These are phyloP conservation scores for Helicostylum pulchrum DNA, from an alignment of 192 early-diverging fungal genomes.

Conservation along the genomic window DNA sequence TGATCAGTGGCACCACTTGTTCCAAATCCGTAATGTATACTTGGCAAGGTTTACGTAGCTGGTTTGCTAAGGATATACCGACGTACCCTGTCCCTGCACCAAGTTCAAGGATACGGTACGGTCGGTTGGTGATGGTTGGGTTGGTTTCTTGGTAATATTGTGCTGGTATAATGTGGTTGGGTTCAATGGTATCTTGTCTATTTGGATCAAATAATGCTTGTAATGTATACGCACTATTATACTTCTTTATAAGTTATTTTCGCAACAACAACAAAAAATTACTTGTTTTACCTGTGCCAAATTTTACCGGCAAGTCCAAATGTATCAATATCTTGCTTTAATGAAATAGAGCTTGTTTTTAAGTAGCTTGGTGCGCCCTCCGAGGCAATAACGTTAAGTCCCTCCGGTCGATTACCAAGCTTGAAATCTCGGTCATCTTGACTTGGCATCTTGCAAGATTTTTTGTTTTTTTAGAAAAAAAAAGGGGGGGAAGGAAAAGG, in stretches of 20 bases:
- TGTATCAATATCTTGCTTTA: slow-evolving; percentile 40
- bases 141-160: slow-evolving; percentile 30
- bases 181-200: slow-evolving; percentile 22
- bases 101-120: slow-evolving; percentile 43
- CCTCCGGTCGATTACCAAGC: slow-evolving; percentile 29
- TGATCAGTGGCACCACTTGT: slow-evolving; percentile 43
- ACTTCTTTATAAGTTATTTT: background rate
- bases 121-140: background rate
- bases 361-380: slow-evolving; percentile 20
- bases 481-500: background rate
- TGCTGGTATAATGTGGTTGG: slow-evolving; percentile 39
- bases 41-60: slow-evolving; percentile 25
- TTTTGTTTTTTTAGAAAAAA: background rate
- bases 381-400: slow-evolving; percentile 20
- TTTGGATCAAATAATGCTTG: slow-evolving; percentile 39
- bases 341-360: background rate
- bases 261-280: background rate
- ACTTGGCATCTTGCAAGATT: background rate
- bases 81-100: slow-evolving; percentile 54
- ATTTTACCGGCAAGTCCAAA: slow-evolving; percentile 54
- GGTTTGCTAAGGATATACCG: slow-evolving; percentile 43
- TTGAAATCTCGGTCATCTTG: slow-evolving; percentile 20
- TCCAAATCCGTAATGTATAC: slow-evolving; percentile 47
- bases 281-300: slow-evolving; percentile 44
- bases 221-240: slow-evolving; percentile 42